phyloP scores from a whole-genome alignment of 192 early-diverging fungal genomes.

The Entomortierella beljakovae region DNA sequence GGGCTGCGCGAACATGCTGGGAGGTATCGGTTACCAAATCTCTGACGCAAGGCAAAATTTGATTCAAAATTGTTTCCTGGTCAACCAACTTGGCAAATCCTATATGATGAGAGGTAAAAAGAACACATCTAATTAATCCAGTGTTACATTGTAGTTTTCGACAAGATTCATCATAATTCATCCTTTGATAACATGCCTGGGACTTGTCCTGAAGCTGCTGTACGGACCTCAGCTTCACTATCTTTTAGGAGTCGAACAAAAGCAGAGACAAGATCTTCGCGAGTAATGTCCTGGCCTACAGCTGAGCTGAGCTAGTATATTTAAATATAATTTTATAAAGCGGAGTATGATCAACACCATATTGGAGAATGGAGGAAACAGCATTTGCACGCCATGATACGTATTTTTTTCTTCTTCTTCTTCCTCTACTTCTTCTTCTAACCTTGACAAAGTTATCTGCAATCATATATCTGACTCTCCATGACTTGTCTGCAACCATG shows the following conservation, averaged over 20 bases:
- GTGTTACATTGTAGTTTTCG: neutral
- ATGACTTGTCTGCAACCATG: slow-evolving; percentile 93
- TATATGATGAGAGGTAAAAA: slow-evolving; percentile 13
- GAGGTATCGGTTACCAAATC: slow-evolving; percentile 96
- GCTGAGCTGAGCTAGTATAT: slow-evolving; percentile 60
- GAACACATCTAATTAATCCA: too few relatives aligned
- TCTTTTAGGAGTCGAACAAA: slow-evolving; percentile 94
- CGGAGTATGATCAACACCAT: neutral
- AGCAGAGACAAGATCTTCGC: slow-evolving; percentile 87
- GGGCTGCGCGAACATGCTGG: slow-evolving; percentile 94
- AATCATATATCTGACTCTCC: slow-evolving; percentile 99
- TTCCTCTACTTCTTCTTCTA: slow-evolving; percentile 1
- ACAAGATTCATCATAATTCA: neutral
- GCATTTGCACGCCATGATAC: neutral
- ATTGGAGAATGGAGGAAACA: too few relatives aligned
- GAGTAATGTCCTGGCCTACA: slow-evolving; percentile 81
- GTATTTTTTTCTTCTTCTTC: neutral
- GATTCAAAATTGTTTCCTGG: slow-evolving; percentile 79
- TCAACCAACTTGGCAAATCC: slow-evolving; percentile 79
- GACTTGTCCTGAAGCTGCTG: slow-evolving; percentile 92
- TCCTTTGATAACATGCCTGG: slow-evolving; percentile 65
- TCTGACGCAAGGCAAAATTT: slow-evolving; percentile 91
- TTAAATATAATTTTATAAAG: neutral
- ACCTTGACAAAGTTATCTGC: slow-evolving; percentile 98
- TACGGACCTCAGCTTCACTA: slow-evolving; percentile 97